These are phyloP conservation scores for Kockovaella imperatae DNA, from an alignment of 768 basidiomycete genomes.

Conservation along the genomic window DNA sequence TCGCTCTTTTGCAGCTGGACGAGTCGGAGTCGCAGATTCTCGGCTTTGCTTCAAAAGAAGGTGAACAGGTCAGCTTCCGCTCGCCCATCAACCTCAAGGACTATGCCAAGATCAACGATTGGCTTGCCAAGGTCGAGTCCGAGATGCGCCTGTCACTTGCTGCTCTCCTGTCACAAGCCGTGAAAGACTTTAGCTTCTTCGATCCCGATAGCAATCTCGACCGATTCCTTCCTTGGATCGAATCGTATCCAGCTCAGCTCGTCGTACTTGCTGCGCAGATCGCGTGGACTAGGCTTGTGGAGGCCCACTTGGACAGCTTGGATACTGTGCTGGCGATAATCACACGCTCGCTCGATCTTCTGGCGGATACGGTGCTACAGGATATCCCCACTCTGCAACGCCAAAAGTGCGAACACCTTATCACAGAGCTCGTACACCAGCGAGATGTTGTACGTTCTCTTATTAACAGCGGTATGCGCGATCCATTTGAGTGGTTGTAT, in stretches of 20 bases:
- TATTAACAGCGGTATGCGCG: conserved; percentile 57
- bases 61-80: conserved; percentile 81
- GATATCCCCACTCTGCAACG: conserved; percentile 86
- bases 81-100: conserved; percentile 80
- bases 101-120: conserved; percentile 96
- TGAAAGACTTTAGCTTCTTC: conserved; percentile 67
- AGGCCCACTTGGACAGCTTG: conserved; percentile 52
- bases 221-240: conserved; percentile 80
- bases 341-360: conserved; percentile 74
- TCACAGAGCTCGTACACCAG: conserved; percentile 97
- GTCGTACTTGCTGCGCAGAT: conserved; percentile 93
- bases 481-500: conserved; percentile 67
- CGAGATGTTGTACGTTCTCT: conserved; percentile 84
- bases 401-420: conserved; percentile 95
- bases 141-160: conserved; percentile 91
- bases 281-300: conserved; percentile 83
- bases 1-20: conserved; percentile 79
- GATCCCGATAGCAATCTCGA: conserved; percentile 53
- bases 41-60: conserved; percentile 91
- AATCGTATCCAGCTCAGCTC: conserved; percentile 88
- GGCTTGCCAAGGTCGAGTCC: conserved; percentile 83
- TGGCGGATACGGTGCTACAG: conserved; percentile 92
- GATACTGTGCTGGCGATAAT: conserved; percentile 66
- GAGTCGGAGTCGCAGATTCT: conserved; percentile 67
- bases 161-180: conserved; percentile 67